These are phyloP conservation scores for Neonectria ditissima DNA, from an alignment of 2,329 filamentous ascomycete genomes.

Conservation along the genomic window DNA sequence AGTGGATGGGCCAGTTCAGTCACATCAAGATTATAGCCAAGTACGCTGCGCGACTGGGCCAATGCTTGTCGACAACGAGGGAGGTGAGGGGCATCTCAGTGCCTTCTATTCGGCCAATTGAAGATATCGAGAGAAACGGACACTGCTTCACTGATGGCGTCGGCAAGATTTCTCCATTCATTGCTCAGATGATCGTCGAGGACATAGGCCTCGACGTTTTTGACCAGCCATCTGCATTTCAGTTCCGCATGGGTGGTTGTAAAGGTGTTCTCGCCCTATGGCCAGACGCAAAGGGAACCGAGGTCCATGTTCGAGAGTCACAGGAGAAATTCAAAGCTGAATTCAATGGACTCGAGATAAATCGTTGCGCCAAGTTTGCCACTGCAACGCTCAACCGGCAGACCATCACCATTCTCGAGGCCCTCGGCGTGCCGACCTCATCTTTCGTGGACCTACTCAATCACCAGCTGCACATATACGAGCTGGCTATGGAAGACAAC, in stretches of 20 bases:
- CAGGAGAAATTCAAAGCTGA: conserved; percentile 86
- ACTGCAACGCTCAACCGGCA: conserved; percentile 89
- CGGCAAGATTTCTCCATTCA: conserved; percentile 85
- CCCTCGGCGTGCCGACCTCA: conserved; percentile 75
- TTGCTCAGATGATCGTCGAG: conserved; percentile 78
- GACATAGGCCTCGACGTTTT: conserved; percentile 73
- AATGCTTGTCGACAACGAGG: conserved; percentile 94
- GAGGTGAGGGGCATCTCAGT: conserved; percentile 75
- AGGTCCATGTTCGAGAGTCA: conserved; percentile 83
- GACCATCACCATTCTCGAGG: conserved; percentile 85
- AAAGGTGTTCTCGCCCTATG: conserved; percentile 90
- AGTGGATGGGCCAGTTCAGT: conserved; percentile 87
- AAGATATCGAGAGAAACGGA: conserved; percentile 76
- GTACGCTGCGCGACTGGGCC: conserved; percentile 87
- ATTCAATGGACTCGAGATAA: conserved; percentile 84
- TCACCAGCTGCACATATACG: conserved; percentile 75
- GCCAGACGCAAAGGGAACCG: conserved; percentile 71
- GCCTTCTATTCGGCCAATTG: conserved; percentile 69
- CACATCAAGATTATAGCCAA: conserved; percentile 89
- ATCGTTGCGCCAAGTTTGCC: conserved; percentile 81
- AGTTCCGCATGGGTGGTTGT: conserved; percentile 91
- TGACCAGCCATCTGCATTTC: conserved; percentile 81
- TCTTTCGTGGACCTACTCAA: conserved; percentile 77
- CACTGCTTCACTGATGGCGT: conserved; percentile 91
- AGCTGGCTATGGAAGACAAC: conserved; percentile 76